phyloP scores from a whole-genome alignment of 768 basidiomycete genomes.

The Auriculariales sp. region DNA sequence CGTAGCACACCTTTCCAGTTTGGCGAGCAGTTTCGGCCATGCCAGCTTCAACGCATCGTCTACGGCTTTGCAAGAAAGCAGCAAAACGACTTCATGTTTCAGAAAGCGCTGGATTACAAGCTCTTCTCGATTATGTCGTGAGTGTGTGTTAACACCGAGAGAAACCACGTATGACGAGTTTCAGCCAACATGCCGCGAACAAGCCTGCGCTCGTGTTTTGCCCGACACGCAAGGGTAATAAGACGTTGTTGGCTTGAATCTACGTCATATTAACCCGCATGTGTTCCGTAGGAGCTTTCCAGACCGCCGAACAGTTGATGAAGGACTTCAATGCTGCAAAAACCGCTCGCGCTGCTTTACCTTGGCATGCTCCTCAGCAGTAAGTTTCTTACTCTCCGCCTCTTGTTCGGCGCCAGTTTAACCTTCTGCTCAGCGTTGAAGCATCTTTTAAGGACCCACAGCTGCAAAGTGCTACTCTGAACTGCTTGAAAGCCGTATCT shows the following conservation, averaged over 20 bases:
- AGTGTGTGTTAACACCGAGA: too few species aligned
- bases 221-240: constrained; percentile 68
- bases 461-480: constrained; percentile 34
- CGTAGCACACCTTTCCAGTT: constrained; percentile 36
- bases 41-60: constrained; percentile 59
- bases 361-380: constrained; percentile 56
- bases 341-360: constrained; percentile 32
- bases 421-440: constrained; percentile 29
- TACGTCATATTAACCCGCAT: too few species aligned
- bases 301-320: constrained; percentile 63
- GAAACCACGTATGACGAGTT: too few species aligned
- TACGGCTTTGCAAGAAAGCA: constrained; percentile 52
- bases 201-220: constrained; percentile 86
- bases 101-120: constrained; percentile 52
- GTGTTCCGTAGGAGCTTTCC: constrained; percentile 21
- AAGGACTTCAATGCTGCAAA: constrained; percentile 52
- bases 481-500: not conserved
- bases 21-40: constrained; percentile 84
- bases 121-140: constrained; percentile 53
- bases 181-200: constrained; percentile 56
- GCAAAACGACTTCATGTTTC: constrained; percentile 71
- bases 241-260: not conserved
- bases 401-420: constrained; percentile 1
- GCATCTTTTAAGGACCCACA: constrained; percentile 52
- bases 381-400: constrained; percentile 11